Evolutionary conservation across 2,329 filamentous ascomycete species (phyloP).

Genomic region (Achaetomium macrosporum): DNA sequence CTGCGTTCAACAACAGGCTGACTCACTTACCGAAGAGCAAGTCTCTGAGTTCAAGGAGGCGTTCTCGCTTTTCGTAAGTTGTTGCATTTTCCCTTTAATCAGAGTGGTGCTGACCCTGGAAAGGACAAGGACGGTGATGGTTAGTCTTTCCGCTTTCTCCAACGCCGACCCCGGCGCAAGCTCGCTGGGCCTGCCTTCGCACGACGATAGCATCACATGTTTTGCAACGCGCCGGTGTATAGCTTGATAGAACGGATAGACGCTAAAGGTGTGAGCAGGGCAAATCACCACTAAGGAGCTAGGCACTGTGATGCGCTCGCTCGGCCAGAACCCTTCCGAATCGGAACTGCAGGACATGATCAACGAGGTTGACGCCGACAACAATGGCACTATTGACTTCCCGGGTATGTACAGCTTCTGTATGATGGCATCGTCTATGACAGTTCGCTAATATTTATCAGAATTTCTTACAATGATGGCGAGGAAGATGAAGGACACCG

Average conservation of each 20-base stretch:
- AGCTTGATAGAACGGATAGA: slow-evolving; percentile 1
- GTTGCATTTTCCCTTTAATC: slow-evolving; percentile 11
- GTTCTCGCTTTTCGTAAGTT: slow-evolving; percentile 97
- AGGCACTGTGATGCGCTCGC: slow-evolving; percentile 83
- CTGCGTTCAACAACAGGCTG: slow-evolving; percentile 56
- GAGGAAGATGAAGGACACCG: slow-evolving; percentile 89
- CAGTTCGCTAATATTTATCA: slow-evolving; percentile 36
- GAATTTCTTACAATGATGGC: slow-evolving; percentile 94
- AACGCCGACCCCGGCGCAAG: slow-evolving; percentile 8
- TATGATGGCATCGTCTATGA: neutral
- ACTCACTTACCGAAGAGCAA: slow-evolving; percentile 98
- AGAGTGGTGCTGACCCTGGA: slow-evolving; percentile 26
- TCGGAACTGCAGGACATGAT: slow-evolving; percentile 91
- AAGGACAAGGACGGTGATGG: slow-evolving; percentile 90
- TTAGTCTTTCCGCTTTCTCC: slow-evolving; percentile 44
- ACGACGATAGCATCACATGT: neutral
- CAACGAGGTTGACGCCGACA: slow-evolving; percentile 87
- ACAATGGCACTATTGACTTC: slow-evolving; percentile 89
- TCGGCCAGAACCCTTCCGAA: slow-evolving; percentile 85
- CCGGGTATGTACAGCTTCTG: slow-evolving; percentile 56
- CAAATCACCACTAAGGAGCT: slow-evolving; percentile 91
- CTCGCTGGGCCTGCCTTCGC: neutral
- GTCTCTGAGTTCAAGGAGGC: slow-evolving; percentile 99
- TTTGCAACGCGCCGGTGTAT: neutral
- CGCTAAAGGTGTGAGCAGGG: slow-evolving; percentile 46